These are phyloP conservation scores for Suillus fuscotomentosus DNA, from an alignment of 768 basidiomycete genomes.

Conservation along the genomic window DNA sequence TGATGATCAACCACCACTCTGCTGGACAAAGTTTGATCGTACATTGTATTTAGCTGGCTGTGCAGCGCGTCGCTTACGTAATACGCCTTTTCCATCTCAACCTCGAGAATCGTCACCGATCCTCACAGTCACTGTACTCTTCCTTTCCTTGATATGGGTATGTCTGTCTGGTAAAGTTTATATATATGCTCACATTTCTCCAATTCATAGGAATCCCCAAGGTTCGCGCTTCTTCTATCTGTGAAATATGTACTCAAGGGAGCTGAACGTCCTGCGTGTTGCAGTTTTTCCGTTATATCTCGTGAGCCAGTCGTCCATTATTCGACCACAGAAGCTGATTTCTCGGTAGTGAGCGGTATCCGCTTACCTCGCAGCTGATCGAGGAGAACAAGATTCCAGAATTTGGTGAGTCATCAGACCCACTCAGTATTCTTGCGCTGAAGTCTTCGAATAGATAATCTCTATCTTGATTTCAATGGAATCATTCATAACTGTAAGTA, in stretches of 20 bases:
- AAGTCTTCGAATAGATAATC: constrained; percentile 56
- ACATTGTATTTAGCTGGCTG: no score
- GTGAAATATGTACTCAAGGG: neutral
- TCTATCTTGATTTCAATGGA: constrained; percentile 93
- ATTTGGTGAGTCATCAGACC: constrained; percentile 61
- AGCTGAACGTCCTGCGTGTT: constrained; percentile 10
- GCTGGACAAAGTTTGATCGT: no score
- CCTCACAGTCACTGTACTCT: neutral
- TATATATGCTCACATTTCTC: constrained; percentile 6
- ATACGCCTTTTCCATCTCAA: neutral
- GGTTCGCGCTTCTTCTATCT: constrained; percentile 36
- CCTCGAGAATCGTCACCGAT: neutral
- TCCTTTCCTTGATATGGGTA: neutral
- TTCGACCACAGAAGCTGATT: constrained; percentile 11
- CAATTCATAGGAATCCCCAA: constrained; percentile 55
- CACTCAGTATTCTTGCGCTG: constrained; percentile 7
- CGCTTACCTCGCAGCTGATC: constrained; percentile 95
- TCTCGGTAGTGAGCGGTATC: constrained; percentile 82
- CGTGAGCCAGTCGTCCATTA: constrained; percentile 46
- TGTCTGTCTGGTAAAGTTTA: neutral
- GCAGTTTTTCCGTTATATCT: constrained; percentile 96
- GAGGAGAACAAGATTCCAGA: constrained; percentile 99
- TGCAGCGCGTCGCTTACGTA: neutral
- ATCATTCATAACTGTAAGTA: constrained; percentile 79
- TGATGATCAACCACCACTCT: no score